phyloP scores from a whole-genome alignment of 441 rosid genomes.

The Aquilaria agallochum region DNA sequence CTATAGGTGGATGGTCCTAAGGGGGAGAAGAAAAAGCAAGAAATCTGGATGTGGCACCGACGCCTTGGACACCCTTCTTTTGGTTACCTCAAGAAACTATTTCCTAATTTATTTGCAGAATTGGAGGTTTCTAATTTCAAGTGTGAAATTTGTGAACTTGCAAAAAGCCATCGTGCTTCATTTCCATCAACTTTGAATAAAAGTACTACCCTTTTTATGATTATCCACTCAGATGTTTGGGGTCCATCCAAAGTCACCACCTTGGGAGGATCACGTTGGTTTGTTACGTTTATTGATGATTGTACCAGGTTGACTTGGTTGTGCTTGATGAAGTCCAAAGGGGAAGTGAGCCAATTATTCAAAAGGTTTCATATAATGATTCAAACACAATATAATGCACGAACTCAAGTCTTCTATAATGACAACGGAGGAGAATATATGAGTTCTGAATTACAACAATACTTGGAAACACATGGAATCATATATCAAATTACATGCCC shows the following conservation, averaged over 20 bases:
- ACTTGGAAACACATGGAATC: background rate
- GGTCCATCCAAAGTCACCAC: background rate
- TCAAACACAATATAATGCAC: background rate
- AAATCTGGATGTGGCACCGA: background rate
- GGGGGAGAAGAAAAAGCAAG: background rate
- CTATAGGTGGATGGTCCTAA: background rate
- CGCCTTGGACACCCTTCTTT: background rate
- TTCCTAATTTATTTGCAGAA: background rate
- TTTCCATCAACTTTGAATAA: background rate
- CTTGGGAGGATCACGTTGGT: background rate
- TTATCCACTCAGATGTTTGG: background rate
- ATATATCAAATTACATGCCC: background rate
- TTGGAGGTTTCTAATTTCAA: background rate
- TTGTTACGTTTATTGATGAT: slow-evolving; percentile 7
- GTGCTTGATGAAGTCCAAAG: background rate
- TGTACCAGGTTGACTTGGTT: background rate
- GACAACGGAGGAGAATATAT: slow-evolving; percentile 2
- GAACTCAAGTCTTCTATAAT: background rate
- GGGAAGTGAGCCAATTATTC: background rate
- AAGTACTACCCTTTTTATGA: background rate
- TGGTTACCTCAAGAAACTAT: background rate
- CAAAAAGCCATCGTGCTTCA: background rate
- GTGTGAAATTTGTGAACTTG: too few species aligned
- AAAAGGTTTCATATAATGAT: background rate
- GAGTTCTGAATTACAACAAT: background rate